Conservation (phyloP, 305 asterid species). For the Stenogyne calaminthoides region DNA sequence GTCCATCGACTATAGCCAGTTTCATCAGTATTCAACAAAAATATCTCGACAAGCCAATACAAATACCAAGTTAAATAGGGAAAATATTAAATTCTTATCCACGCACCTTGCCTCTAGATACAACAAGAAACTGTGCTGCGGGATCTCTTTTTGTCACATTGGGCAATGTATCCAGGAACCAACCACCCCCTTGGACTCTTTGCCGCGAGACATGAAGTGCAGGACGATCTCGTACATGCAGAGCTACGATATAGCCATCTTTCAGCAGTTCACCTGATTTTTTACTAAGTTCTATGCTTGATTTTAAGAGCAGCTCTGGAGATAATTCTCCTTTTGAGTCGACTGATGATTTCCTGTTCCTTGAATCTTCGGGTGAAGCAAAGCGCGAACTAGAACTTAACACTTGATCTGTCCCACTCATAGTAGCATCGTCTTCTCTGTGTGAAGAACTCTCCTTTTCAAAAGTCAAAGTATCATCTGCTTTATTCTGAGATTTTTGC, state of each 20-base stretch:
- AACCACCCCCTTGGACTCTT: conserved; percentile 97
- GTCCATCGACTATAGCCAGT: conserved; percentile 18
- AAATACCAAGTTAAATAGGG: neutral
- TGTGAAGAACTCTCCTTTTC: conserved; percentile 80
- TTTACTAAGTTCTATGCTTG: conserved; percentile 51
- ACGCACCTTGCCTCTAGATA: conserved; percentile 81
- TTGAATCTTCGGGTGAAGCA: conserved; percentile 89
- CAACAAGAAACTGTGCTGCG: conserved; percentile 96
- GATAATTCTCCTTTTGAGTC: conserved; percentile 64
- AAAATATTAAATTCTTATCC: conserved; percentile 20
- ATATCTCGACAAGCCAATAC: conserved; percentile 5
- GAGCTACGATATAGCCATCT: conserved; percentile 88
- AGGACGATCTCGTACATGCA: conserved; percentile 72
- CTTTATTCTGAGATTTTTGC: conserved; percentile 83
- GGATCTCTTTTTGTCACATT: conserved; percentile 94
- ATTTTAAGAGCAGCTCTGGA: conserved; percentile 51
- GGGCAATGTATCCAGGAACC: conserved; percentile 91
- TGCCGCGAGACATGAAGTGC: conserved; percentile 89
- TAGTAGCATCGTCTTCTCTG: conserved; percentile 83
- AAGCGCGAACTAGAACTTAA: conserved; percentile 87
- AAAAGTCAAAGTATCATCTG: conserved; percentile 58
- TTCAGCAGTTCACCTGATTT: conserved; percentile 71
- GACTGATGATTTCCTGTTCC: conserved; percentile 64
- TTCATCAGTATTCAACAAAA: neutral
- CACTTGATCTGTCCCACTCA: conserved; percentile 93